A percentile compares a stretch with the other conserved stretches of the same genome.
Conservation (phyloP, 2,329 filamentous ascomycete species). For the Nannizziopsis arthrosporioides region DNA sequence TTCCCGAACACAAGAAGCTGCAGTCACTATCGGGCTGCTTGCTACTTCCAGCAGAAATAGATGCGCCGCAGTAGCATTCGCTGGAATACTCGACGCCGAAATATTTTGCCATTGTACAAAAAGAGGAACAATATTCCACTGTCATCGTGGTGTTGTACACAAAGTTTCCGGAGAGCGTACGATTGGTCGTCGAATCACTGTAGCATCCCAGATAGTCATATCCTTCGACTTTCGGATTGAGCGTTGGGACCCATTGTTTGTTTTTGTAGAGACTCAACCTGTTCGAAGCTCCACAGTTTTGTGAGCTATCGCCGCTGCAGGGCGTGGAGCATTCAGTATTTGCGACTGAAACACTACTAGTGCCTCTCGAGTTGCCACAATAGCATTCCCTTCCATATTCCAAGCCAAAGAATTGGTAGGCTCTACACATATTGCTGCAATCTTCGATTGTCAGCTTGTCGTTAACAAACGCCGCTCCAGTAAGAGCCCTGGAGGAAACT, state of each 20-base stretch:
- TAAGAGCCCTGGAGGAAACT: constrained; percentile 6
- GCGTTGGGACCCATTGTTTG: constrained; percentile 9
- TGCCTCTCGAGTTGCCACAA: constrained; percentile 8
- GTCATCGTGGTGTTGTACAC: constrained; percentile 10
- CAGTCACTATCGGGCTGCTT: constrained; percentile 11
- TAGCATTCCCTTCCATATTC: constrained; percentile 13
- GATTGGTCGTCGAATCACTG: constrained; percentile 9
- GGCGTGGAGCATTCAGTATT: constrained; percentile 9
- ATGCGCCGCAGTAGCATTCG: constrained; percentile 13
- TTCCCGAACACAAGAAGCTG: constrained; percentile 12
- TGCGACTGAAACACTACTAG: not conserved
- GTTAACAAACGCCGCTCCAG: constrained; percentile 3
- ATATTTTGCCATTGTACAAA: constrained; percentile 9
- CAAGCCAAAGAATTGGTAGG: constrained; percentile 12
- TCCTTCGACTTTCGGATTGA: constrained; percentile 10
- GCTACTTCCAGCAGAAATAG: constrained; percentile 6
- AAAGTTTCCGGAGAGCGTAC: constrained; percentile 9
- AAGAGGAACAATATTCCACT: constrained; percentile 10
- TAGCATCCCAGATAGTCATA: constrained; percentile 12
- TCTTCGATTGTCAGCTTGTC: constrained; percentile 8
- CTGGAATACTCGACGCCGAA: constrained; percentile 14
- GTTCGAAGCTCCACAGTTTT: constrained; percentile 9
- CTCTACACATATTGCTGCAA: constrained; percentile 8
- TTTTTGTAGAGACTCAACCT: constrained; percentile 12
- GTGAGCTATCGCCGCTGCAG: constrained; percentile 11